phyloP scores from a whole-genome alignment of 805 yeast genomes.

The Wickerhamomyces tratensis region DNA sequence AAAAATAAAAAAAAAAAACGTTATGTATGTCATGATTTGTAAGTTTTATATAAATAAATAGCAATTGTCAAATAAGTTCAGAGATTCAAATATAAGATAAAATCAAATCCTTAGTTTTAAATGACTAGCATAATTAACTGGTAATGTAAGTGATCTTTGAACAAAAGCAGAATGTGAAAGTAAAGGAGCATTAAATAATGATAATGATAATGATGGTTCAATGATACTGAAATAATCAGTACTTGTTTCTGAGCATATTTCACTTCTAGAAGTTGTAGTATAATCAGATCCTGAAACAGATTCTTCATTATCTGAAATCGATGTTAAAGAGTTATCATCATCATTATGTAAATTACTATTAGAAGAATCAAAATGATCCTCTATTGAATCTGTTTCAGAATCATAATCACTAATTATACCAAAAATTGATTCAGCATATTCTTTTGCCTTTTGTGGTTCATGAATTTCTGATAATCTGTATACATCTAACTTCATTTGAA shows the following conservation, averaged over 20 bases:
- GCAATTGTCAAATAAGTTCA: too few species aligned
- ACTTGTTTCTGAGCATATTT: background rate
- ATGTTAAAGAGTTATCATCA: constrained; percentile 10
- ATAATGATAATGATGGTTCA: background rate
- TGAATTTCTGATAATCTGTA: constrained; percentile 2
- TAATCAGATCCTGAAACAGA: background rate
- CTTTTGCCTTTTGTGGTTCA: constrained; percentile 6
- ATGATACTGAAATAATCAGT: background rate
- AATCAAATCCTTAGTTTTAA: too few species aligned
- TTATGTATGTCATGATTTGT: too few species aligned
- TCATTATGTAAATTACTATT: constrained; percentile 1
- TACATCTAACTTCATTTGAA: constrained; percentile 11
- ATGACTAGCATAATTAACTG: too few species aligned
- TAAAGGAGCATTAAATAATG: too few species aligned
- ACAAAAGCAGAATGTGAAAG: too few species aligned
- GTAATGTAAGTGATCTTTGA: too few species aligned
- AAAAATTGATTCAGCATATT: constrained; percentile 1
- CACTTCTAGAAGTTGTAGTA: background rate
- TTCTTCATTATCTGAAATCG: constrained; percentile 5
- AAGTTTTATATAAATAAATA: too few species aligned
- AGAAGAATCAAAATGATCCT: background rate
- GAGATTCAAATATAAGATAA: too few species aligned
- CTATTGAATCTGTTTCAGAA: constrained; percentile 1
- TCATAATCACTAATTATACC: constrained; percentile 5
- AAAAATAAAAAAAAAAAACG: too few species aligned